These are phyloP conservation scores for Cyberlindnera galapagoensis DNA, from an alignment of 805 yeast species.

Conservation along the genomic window DNA sequence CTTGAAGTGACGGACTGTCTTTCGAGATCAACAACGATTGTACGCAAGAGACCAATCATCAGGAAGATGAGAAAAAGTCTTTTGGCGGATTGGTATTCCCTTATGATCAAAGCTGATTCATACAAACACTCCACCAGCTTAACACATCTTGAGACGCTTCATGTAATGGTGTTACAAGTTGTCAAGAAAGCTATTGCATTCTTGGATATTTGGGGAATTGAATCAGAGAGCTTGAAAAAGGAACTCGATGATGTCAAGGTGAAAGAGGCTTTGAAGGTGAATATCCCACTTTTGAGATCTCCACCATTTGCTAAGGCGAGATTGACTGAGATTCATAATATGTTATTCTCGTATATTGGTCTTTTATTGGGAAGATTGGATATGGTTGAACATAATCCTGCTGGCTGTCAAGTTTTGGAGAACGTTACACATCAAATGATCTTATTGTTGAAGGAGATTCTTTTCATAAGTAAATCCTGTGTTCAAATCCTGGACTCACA, in stretches of 20 bases:
- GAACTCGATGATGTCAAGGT: slow-evolving; percentile 8
- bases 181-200: slow-evolving; percentile 57
- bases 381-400: slow-evolving; percentile 64
- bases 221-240: slow-evolving; percentile 38
- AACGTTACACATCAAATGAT: slow-evolving; percentile 63
- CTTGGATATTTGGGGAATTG: slow-evolving; percentile 66
- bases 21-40: slow-evolving; percentile 66
- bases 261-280: slow-evolving; percentile 4
- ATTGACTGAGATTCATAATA: slow-evolving; percentile 55
- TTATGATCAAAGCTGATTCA: slow-evolving; percentile 71
- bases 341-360: slow-evolving; percentile 55
- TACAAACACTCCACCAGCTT: slow-evolving; percentile 57
- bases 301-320: slow-evolving; percentile 63
- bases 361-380: slow-evolving; percentile 72
- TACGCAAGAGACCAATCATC: slow-evolving; percentile 53
- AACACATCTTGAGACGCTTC: slow-evolving; percentile 54
- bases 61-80: slow-evolving; percentile 60
- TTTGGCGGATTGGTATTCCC: slow-evolving; percentile 74
- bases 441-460: slow-evolving; percentile 53
- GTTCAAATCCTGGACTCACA: slow-evolving; percentile 27
- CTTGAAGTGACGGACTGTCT: slow-evolving; percentile 66
- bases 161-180: slow-evolving; percentile 60
- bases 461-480: slow-evolving; percentile 50
- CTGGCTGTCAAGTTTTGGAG: slow-evolving; percentile 64
- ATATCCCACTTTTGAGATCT: slow-evolving; percentile 36